A percentile compares a stretch with the other conserved stretches of the same genome.
Evolutionary conservation across 108 stramenopile species (phyloP).

Genomic region (Skeletonema potamos): DNA sequence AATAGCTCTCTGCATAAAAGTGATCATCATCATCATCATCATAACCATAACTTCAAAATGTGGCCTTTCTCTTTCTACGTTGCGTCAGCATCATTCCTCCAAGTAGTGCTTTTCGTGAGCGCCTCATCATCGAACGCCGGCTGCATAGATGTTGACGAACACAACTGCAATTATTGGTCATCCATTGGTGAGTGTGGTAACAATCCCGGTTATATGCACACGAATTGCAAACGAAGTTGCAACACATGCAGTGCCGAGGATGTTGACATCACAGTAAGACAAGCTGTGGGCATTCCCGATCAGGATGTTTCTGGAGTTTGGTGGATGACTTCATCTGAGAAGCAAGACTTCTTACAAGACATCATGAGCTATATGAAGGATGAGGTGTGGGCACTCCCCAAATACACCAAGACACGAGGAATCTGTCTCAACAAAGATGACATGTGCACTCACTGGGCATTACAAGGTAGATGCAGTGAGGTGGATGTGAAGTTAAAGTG

Average conservation of each 20-base stretch:
- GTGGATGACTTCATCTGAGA: conserved; percentile 33
- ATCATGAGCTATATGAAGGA: conserved; percentile 68
- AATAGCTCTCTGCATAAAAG: no score
- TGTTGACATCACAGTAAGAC: conserved; percentile 43
- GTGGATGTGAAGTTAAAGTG: conserved; percentile 72
- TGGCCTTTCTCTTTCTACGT: neutral
- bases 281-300: conserved; percentile 25
- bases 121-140: neutral
- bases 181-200: conserved; percentile 67
- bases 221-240: conserved; percentile 29
- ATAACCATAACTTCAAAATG: no score
- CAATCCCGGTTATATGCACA: conserved; percentile 58
- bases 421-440: conserved; percentile 64
- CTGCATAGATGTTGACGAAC: conserved; percentile 55
- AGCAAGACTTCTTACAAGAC: conserved; percentile 47
- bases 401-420: conserved; percentile 20
- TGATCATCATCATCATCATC: no score
- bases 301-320: neutral
- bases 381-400: conserved; percentile 35
- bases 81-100: neutral
- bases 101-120: neutral
- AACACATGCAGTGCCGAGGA: conserved; percentile 60
- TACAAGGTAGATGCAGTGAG: conserved; percentile 71
- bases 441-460: conserved; percentile 77
- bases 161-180: conserved; percentile 68